Percentiles rank a stretch among this genome's conserved stretches.
Evolutionary conservation across 2,329 filamentous ascomycete species (phyloP).

Genomic region (Paecilomyces sp.): DNA sequence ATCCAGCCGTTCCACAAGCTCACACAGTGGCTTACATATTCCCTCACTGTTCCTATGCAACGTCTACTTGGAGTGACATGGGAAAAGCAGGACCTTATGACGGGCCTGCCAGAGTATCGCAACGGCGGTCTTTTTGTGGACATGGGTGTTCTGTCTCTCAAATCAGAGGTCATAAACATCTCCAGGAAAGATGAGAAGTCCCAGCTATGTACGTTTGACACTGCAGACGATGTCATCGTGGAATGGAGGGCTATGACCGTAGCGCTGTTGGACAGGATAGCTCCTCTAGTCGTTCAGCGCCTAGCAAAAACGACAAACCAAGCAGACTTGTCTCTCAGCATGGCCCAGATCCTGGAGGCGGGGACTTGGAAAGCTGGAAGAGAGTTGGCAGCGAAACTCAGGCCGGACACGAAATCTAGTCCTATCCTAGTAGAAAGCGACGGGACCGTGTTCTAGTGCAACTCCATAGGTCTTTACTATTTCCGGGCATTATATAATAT

Average conservation of each 20-base stretch:
- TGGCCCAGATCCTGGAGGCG: slow-evolving; percentile 48
- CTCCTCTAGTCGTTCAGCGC: slow-evolving; percentile 40
- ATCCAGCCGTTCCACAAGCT: slow-evolving; percentile 52
- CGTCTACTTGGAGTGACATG: slow-evolving; percentile 47
- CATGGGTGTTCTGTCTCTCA: slow-evolving; percentile 47
- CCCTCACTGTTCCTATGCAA: slow-evolving; percentile 59
- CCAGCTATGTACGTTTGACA: slow-evolving; percentile 44
- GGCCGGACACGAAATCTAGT: slow-evolving; percentile 26
- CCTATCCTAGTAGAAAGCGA: slow-evolving; percentile 33
- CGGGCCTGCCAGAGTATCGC: slow-evolving; percentile 69
- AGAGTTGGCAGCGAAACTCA: slow-evolving; percentile 26
- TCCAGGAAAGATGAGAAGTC: slow-evolving; percentile 40
- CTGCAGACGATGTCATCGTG: slow-evolving; percentile 55
- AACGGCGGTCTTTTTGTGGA: slow-evolving; percentile 72
- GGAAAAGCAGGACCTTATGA: slow-evolving; percentile 50
- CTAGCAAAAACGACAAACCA: slow-evolving; percentile 16
- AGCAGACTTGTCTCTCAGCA: slow-evolving; percentile 31
- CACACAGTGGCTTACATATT: slow-evolving; percentile 59
- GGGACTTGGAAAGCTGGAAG: slow-evolving; percentile 46
- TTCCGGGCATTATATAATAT: not conserved
- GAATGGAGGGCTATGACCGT: slow-evolving; percentile 61
- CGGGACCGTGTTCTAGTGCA: slow-evolving; percentile 30
- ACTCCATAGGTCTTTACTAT: not conserved
- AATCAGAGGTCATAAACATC: slow-evolving; percentile 35
- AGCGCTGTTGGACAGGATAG: slow-evolving; percentile 51